A percentile compares a stretch with the other conserved stretches of the same genome.
Evolutionary conservation across 257 asterid species (phyloP).

Genomic region (Salvia splendens): DNA sequence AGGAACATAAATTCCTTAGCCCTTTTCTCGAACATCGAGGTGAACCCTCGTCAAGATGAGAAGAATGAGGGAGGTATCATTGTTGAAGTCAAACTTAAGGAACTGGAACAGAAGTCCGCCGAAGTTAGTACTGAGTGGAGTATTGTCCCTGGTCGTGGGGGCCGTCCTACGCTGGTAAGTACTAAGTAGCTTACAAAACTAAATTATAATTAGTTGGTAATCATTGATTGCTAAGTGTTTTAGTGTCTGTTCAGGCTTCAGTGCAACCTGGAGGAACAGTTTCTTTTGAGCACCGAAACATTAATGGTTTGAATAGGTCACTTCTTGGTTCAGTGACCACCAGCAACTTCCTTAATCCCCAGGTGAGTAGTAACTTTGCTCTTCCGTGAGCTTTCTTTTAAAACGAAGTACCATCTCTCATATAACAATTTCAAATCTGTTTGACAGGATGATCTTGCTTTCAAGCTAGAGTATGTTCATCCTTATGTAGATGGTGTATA

Average conservation of each 20-base stretch:
- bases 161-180: conserved; percentile 95
- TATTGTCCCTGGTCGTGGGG: conserved; percentile 95
- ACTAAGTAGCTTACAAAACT: conserved; percentile 6
- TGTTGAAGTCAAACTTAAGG: conserved; percentile 91
- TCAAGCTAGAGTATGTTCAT: conserved; percentile 92
- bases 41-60: conserved; percentile 96
- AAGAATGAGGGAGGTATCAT: conserved; percentile 93
- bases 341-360: conserved; percentile 95
- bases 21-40: conserved; percentile 94
- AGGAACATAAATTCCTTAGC: conserved; percentile 85
- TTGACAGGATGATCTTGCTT: conserved; percentile 91
- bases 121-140: conserved; percentile 99
- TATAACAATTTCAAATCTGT: conserved; percentile 13
- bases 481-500: conserved; percentile 90
- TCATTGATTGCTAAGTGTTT: conserved; percentile 30
- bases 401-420: conserved; percentile 4
- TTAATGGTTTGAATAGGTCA: conserved; percentile 89
- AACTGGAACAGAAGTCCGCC: conserved; percentile 93
- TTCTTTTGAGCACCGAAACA: conserved; percentile 94
- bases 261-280: conserved; percentile 99
- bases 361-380: conserved; percentile 55
- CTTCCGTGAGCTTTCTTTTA: conserved; percentile 18
- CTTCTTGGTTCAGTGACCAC: conserved; percentile 95
- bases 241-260: conserved; percentile 68
- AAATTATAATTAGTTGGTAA: conserved; percentile 12